Conservation (phyloP, 257 asterid species). For the Osmanthus fragrans region DNA sequence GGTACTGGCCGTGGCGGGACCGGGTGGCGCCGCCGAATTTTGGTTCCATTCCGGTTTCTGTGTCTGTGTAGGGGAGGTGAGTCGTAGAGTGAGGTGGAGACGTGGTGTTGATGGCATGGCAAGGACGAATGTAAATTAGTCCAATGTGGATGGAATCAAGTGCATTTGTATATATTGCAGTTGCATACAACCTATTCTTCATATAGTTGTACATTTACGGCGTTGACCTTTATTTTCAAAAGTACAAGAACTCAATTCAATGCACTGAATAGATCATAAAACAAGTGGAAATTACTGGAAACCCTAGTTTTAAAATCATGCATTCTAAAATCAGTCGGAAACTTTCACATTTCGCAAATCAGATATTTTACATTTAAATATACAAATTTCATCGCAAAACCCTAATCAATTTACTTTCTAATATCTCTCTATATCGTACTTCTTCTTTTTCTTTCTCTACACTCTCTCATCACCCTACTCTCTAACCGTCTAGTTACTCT, state of each 20-base stretch:
- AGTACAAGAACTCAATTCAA: neutral
- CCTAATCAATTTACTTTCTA: too few relatives aligned
- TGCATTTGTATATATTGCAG: neutral
- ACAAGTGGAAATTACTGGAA: too few relatives aligned
- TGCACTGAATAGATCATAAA: neutral
- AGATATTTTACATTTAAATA: too few relatives aligned
- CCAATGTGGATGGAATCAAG: neutral
- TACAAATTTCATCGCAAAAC: too few relatives aligned
- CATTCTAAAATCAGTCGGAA: too few relatives aligned
- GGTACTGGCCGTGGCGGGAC: constrained; percentile 16
- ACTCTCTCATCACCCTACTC: too few relatives aligned
- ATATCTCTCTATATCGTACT: too few relatives aligned
- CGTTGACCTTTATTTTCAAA: neutral
- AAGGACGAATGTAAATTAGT: neutral
- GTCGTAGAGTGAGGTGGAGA: constrained; percentile 7
- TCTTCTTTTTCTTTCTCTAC: too few relatives aligned
- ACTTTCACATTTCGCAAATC: too few relatives aligned
- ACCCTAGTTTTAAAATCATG: too few relatives aligned
- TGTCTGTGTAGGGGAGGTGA: neutral
- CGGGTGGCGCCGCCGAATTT: constrained; percentile 21
- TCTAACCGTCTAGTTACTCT: too few relatives aligned
- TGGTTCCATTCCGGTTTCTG: constrained; percentile 35
- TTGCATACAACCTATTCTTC: neutral
- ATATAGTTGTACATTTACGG: neutral
- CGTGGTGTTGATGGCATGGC: neutral